A percentile compares a stretch with the other conserved stretches of the same genome.
Conservation (phyloP, 768 basidiomycete species). For the Mycena capillaripes region DNA sequence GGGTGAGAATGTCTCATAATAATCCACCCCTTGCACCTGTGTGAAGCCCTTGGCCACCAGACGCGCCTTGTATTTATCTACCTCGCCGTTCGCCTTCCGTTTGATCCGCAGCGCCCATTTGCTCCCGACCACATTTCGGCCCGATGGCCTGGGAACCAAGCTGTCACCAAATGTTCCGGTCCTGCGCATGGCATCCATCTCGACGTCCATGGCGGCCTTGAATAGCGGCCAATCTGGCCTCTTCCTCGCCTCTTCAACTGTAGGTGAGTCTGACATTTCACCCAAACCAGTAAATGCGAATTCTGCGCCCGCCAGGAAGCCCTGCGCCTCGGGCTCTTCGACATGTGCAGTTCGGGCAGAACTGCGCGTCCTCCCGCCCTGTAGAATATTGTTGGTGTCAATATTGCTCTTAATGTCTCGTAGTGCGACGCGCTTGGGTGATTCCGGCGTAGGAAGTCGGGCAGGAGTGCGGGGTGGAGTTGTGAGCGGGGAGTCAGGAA, state of each 20-base stretch:
- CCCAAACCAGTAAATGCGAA: not conserved
- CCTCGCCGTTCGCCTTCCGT: no score
- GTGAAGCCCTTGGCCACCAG: conserved; percentile 13
- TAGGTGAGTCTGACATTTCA: not conserved
- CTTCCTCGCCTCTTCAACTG: not conserved
- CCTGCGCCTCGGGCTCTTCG: conserved; percentile 1
- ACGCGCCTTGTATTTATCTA: no score
- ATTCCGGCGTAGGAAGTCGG: not conserved
- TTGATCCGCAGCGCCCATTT: no score
- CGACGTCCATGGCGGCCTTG: conserved; percentile 14
- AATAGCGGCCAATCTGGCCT: not conserved
- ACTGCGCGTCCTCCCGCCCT: conserved; percentile 18
- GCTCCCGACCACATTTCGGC: conserved; percentile 34
- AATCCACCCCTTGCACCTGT: conserved; percentile 44
- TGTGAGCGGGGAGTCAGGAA: not conserved
- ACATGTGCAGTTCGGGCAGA: not conserved
- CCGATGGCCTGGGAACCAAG: not conserved
- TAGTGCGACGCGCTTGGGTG: not conserved
- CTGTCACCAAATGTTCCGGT: not conserved
- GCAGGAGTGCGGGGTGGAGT: not conserved
- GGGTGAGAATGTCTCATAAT: conserved; percentile 37
- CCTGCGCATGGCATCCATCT: conserved; percentile 33
- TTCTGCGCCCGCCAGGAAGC: not conserved
- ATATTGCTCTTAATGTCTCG: conserved; percentile 15
- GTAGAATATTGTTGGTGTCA: conserved; percentile 14